Evolutionary conservation across 176 grass and related monocot species (phyloP).

Genomic region (Bromus sterilis): DNA sequence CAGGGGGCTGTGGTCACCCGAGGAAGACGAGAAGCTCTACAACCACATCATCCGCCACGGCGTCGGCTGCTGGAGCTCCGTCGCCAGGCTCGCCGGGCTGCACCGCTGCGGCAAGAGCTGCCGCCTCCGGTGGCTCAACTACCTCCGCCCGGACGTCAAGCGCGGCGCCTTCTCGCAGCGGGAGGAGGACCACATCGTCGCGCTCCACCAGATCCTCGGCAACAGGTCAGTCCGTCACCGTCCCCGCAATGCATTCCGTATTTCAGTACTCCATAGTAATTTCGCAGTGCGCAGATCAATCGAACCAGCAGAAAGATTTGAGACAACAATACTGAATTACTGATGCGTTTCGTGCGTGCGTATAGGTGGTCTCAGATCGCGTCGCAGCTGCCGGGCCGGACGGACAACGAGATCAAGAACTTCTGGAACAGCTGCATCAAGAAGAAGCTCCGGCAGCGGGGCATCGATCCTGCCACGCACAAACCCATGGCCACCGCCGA

Average conservation of each 20-base stretch:
- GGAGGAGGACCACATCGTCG: slow-evolving; percentile 74
- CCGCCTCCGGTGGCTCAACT: slow-evolving; percentile 80
- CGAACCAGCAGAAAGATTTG: neutral
- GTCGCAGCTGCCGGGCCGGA: slow-evolving; percentile 62
- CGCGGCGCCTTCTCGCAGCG: slow-evolving; percentile 74
- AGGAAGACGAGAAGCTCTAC: slow-evolving; percentile 91
- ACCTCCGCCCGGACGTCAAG: slow-evolving; percentile 72
- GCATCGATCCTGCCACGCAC: slow-evolving; percentile 68
- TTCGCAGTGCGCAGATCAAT: neutral
- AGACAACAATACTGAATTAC: neutral
- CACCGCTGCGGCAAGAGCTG: slow-evolving; percentile 91
- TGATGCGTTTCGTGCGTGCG: neutral
- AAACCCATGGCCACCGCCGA: slow-evolving; percentile 25
- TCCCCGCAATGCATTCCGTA: too few relatives aligned
- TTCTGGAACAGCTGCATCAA: slow-evolving; percentile 77
- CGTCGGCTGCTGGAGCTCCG: slow-evolving; percentile 81
- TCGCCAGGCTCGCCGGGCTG: slow-evolving; percentile 68
- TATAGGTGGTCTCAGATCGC: slow-evolving; percentile 74
- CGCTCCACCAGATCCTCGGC: slow-evolving; percentile 54
- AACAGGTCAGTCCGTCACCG: too few relatives aligned
- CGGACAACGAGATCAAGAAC: slow-evolving; percentile 89
- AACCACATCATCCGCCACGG: slow-evolving; percentile 76
- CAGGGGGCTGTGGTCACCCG: slow-evolving; percentile 81
- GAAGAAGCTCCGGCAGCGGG: slow-evolving; percentile 70
- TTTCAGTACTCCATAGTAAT: too few relatives aligned